These are phyloP conservation scores for Yarrowia hollandica DNA, from an alignment of 805 yeast genomes.

Conservation along the genomic window DNA sequence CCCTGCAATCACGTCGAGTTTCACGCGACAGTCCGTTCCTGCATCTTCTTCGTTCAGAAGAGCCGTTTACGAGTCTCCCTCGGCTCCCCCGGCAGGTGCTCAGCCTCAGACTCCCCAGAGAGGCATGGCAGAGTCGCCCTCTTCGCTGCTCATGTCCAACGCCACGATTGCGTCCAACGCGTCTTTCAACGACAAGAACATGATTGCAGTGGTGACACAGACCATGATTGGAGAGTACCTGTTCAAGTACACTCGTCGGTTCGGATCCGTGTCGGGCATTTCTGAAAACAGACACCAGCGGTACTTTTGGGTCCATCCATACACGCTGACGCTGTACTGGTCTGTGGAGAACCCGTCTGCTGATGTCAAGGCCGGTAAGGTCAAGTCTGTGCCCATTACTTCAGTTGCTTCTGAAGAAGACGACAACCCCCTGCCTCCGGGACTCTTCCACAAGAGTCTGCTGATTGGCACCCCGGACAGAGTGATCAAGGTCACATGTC, in stretches of 20 bases:
- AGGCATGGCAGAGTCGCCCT: neutral
- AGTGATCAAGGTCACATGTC: slow-evolving; percentile 77
- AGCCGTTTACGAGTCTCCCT: slow-evolving; percentile 16
- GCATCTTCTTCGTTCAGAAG: neutral
- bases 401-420: slow-evolving; percentile 80
- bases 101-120: neutral
- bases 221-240: slow-evolving; percentile 90
- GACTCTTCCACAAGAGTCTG: slow-evolving; percentile 81
- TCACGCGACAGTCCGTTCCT: neutral
- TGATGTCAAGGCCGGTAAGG: slow-evolving; percentile 60
- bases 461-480: slow-evolving; percentile 68
- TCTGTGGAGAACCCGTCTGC: slow-evolving; percentile 74
- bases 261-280: slow-evolving; percentile 59
- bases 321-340: slow-evolving; percentile 89
- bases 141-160: slow-evolving; percentile 27
- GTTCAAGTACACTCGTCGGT: slow-evolving; percentile 78
- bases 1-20: neutral
- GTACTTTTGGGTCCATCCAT: slow-evolving; percentile 96
- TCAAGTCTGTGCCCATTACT: slow-evolving; percentile 77
- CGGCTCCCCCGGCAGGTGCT: neutral
- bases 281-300: slow-evolving; percentile 85
- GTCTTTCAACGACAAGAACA: slow-evolving; percentile 50
- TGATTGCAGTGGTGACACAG: slow-evolving; percentile 85
- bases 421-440: slow-evolving; percentile 84
- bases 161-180: slow-evolving; percentile 36